Evolutionary conservation across 225 moss, liverwort and hornwort genomes (phyloP).

Genomic region (Rhytidiadelphus loreus): DNA sequence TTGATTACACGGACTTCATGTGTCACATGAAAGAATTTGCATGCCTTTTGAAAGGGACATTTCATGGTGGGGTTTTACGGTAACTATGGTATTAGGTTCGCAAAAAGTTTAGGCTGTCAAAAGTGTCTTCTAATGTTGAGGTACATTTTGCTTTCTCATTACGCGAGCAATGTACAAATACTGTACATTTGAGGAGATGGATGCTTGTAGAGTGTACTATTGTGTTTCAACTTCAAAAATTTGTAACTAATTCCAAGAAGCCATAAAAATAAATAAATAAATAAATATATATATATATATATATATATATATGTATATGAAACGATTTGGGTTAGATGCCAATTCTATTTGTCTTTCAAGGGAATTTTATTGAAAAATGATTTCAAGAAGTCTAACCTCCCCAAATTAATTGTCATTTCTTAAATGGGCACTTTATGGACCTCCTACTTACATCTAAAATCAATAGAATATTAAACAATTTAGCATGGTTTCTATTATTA

Average conservation of each 20-base stretch:
- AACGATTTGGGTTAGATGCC: accelerated
- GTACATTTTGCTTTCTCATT: no score
- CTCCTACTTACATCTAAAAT: background rate
- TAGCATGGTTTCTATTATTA: background rate
- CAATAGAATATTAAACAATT: background rate
- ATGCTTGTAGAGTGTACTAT: accelerated
- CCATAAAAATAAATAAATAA: no score
- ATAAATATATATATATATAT: no score
- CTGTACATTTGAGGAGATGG: background rate
- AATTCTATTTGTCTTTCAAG: background rate
- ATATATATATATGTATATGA: no score
- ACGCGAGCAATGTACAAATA: background rate
- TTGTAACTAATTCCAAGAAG: background rate
- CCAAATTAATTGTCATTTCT: background rate
- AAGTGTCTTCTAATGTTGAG: background rate
- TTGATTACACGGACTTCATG: no score
- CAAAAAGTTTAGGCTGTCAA: background rate
- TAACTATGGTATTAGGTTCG: no score
- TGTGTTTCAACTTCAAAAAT: background rate
- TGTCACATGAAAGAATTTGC: no score
- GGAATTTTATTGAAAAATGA: background rate
- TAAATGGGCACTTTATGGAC: background rate
- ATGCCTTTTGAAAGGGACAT: no score
- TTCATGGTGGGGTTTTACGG: no score
- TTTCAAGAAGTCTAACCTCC: background rate